Base-by-base conservation (phyloP, 805 yeast species). In the Metschnikowia dekortorum region DNA sequence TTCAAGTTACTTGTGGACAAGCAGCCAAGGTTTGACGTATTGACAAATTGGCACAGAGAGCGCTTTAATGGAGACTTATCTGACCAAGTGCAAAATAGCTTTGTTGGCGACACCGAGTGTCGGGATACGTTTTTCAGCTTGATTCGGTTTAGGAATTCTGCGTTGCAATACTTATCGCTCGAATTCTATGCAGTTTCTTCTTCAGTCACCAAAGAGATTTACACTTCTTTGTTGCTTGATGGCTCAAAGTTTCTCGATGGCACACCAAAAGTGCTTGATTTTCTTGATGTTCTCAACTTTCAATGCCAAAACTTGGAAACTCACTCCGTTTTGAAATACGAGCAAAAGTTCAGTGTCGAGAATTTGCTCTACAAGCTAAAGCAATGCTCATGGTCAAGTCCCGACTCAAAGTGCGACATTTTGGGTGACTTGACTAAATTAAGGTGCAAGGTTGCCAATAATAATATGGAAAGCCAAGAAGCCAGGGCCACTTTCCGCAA, bases 221-320 rank as follows among this genome's bases (percentile, higher is more conserved):
- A 85, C 55, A 70, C 84, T 28, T 71, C 76, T 5, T 59, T 73
- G 4, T 68, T 90, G 18, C 80, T 84, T 39, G 76, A 77, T 53
- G 73, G 73, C 9, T 67, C 72, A 36, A 77, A 78, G 14, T 75
- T 73, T 52, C 70, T 79, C 28, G 68, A 78, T 50, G 87, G 85
- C 1, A 77, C 89, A 0, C 85, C 92, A 0, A 83, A 81, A 53
- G 70, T 88, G 1, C 71, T 89, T 49, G 79, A 83, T 33, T 83
- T 86, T 52, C 71, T 91, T 58, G 96, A 89, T 65, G 55, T 57
- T 14, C 67, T 87, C 46, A 87, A 85, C 59, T 82, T 82, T 56
- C 73, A 77, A 46, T 74, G 75, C 42, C 63, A 57, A 37, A 70
- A 74, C 50, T 70, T 77, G 49, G 79, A 77, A 47, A 70, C 73